These are phyloP conservation scores for Tetrapisispora pingtungensis DNA, from an alignment of 805 yeast genomes.

Conservation along the genomic window DNA sequence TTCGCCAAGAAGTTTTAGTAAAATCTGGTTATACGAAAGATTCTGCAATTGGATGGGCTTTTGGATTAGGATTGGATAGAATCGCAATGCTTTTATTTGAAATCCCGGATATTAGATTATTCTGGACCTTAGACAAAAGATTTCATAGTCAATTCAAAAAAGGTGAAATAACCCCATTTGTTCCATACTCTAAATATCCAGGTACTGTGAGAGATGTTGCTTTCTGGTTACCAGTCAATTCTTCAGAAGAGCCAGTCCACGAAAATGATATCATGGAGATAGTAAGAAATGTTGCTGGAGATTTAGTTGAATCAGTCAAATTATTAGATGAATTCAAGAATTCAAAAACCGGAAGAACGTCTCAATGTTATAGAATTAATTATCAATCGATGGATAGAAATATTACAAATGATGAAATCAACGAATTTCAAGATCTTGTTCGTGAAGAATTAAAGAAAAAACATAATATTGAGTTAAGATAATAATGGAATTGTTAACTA, in stretches of 20 bases:
- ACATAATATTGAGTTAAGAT: constrained; percentile 44
- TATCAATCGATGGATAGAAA: constrained; percentile 95
- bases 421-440: constrained; percentile 57
- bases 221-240: constrained; percentile 68
- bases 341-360: constrained; percentile 66
- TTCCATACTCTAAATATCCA: constrained; percentile 86
- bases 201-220: constrained; percentile 80
- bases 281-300: constrained; percentile 76
- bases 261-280: constrained; percentile 91
- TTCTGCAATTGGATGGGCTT: constrained; percentile 87
- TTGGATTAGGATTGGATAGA: constrained; percentile 91
- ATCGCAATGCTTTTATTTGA: constrained; percentile 93
- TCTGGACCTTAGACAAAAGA: constrained; percentile 80
- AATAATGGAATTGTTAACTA: not conserved
- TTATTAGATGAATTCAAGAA: constrained; percentile 75
- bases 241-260: constrained; percentile 39
- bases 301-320: constrained; percentile 76
- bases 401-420: constrained; percentile 76
- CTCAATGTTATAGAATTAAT: constrained; percentile 81
- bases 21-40: constrained; percentile 53
- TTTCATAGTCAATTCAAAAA: constrained; percentile 62
- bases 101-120: constrained; percentile 86
- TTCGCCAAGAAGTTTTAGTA: constrained; percentile 62
- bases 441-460: constrained; percentile 43
- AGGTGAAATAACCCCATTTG: constrained; percentile 60